Evolutionary conservation across 306 rosid genomes (phyloP).

Genomic region (Purshia tridentata): DNA sequence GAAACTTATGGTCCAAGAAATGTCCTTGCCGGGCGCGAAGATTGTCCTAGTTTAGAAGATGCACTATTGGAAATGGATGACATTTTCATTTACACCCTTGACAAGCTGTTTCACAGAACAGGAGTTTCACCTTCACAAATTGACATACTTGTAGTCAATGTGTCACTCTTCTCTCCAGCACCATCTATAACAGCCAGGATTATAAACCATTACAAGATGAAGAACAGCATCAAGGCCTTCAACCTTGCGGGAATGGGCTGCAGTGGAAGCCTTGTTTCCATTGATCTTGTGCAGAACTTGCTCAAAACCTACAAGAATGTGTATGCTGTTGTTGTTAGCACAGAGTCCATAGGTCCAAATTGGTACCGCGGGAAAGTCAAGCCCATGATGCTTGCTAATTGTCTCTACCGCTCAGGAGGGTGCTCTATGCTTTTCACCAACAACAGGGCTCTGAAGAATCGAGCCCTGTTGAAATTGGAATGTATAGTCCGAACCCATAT

Average conservation of each 20-base stretch:
- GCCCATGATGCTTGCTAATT: conserved; percentile 77
- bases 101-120: conserved; percentile 47
- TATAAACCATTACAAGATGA: conserved; percentile 75
- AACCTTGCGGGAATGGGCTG: conserved; percentile 92
- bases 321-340: conserved; percentile 64
- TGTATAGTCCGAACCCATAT: conserved; percentile 62
- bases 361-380: conserved; percentile 77
- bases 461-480: conserved; percentile 59
- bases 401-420: conserved; percentile 79
- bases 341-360: conserved; percentile 71
- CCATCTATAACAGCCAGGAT: conserved; percentile 76
- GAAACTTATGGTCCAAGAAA: conserved; percentile 70
- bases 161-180: conserved; percentile 65
- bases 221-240: conserved; percentile 48
- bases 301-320: conserved; percentile 48
- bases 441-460: conserved; percentile 28
- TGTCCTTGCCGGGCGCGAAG: conserved; percentile 52
- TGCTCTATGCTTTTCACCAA: conserved; percentile 76
- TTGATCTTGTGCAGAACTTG: conserved; percentile 66
- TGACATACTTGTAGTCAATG: conserved; percentile 74
- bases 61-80: conserved; percentile 60
- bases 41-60: conserved; percentile 39
- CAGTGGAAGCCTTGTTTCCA: conserved; percentile 70
- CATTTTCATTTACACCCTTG: conserved; percentile 61
- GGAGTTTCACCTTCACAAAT: conserved; percentile 55